Base-by-base conservation (phyloP, 2,329 filamentous ascomycete species). In the Nothophaeocryptopus gaeumannii region DNA sequence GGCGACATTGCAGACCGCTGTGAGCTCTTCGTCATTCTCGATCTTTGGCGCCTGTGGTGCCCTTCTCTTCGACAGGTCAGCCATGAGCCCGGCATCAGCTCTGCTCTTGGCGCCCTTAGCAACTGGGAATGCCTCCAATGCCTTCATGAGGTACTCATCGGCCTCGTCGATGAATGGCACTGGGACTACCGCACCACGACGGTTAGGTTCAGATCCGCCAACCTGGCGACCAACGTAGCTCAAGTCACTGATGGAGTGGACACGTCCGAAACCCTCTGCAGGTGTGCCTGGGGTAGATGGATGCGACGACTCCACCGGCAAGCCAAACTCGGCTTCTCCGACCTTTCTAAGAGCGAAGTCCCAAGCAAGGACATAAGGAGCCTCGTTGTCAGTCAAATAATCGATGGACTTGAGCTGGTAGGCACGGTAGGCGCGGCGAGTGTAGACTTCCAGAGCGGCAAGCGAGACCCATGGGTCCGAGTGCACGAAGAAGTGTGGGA, bases 181-280 rank as follows among this genome's bases (percentile, higher is more conserved):
- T 30, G 93, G 91, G 39, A 96, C 84, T 56, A 99, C 93, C 47
- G 95, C 89, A 81, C 93, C 93, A 77, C 93, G 95, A 64, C 93
- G 83, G 29, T 80, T 83, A 31, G 88, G 88, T 72, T 96, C 91
- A 36, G 52, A 54, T 34, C 67, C 69, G 36, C 86, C 81, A 45
- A 82, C 80, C 67, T 86, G 85, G 58, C 82, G 82, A 53, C 83
- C 79, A 54, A 96, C 76, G 70, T 95, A 96, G 12, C 89, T 89
- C 86, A 99, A 89, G 67, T 99, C 93, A 70, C 90, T 96, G 71
- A 99, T 93, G 46, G 93, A 97, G 74, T 88, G 84, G 65, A 97
- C 86, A 62, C 91, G 84, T 74, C 89, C 88, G 71, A 91, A 87
- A 56, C 78, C 75, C 60, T 81, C 80, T 40, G 69, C 65, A 11